These are phyloP conservation scores for Leccinum disarticulatum DNA, from an alignment of 768 basidiomycete species.

Conservation along the genomic window DNA sequence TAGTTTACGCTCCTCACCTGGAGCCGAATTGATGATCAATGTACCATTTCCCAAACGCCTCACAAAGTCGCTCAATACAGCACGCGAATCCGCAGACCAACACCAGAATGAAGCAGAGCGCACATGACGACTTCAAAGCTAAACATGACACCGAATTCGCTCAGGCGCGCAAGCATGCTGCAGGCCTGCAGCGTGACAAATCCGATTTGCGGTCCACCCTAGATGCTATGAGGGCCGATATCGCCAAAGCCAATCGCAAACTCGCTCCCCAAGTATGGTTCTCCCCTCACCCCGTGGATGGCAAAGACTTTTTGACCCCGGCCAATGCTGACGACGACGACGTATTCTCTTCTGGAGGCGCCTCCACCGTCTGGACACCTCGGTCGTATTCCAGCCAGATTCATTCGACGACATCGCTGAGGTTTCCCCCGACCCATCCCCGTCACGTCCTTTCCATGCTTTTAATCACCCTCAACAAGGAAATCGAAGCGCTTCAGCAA, in stretches of 20 bases:
- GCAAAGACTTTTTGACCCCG: conserved; percentile 56
- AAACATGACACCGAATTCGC: conserved; percentile 97
- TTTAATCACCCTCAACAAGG: conserved; percentile 73
- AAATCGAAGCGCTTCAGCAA: conserved; percentile 80
- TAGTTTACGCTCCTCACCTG: not conserved
- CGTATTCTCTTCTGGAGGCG: conserved; percentile 61
- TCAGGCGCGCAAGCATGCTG: conserved; percentile 82
- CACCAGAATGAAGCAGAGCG: conserved; percentile 87
- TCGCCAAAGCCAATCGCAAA: conserved; percentile 59
- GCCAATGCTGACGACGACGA: conserved; percentile 56
- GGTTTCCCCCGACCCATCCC: conserved; percentile 65
- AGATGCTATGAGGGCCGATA: conserved; percentile 73
- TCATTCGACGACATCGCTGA: conserved; percentile 45
- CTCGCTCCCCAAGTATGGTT: conserved; percentile 60
- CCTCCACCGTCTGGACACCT: conserved; percentile 57
- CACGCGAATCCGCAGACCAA: conserved; percentile 76
- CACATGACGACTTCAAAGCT: conserved; percentile 72
- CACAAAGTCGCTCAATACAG: conserved; percentile 65
- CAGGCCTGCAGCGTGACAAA: conserved; percentile 88
- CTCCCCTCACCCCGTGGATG: conserved; percentile 68
- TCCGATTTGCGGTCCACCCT: conserved; percentile 82
- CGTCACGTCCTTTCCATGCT: conserved; percentile 60
- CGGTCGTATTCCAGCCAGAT: conserved; percentile 45
- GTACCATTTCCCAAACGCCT: conserved; percentile 51
- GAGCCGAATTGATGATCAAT: conserved; percentile 8